Percentiles rank a stretch among this genome's conserved stretches.
Evolutionary conservation across 192 early-diverging fungal genomes (phyloP).

Genomic region (Coemansia biformis): DNA sequence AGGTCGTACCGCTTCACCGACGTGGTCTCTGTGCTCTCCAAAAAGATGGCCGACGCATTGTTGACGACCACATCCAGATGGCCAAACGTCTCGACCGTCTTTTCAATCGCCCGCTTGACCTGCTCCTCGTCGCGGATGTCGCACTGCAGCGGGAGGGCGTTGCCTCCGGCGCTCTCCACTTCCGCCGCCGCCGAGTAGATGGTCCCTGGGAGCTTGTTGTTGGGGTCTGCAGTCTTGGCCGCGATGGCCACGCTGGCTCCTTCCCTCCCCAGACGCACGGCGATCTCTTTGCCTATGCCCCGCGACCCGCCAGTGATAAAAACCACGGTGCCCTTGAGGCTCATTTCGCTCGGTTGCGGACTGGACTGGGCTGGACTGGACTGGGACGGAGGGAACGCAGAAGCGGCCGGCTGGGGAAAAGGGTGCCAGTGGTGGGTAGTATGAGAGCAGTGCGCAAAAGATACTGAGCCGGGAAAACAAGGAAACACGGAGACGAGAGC

Average conservation of each 20-base stretch:
- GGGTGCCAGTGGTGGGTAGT: too few species aligned
- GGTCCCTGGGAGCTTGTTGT: slow-evolving; percentile 76
- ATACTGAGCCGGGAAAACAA: too few species aligned
- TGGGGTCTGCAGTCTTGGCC: slow-evolving; percentile 68
- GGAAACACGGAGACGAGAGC: too few species aligned
- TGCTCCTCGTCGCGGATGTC: slow-evolving; percentile 79
- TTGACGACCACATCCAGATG: slow-evolving; percentile 82
- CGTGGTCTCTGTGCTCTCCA: slow-evolving; percentile 58
- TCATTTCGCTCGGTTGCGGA: too few species aligned
- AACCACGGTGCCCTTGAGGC: slow-evolving; percentile 38
- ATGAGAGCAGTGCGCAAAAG: too few species aligned
- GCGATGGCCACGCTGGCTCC: slow-evolving; percentile 67
- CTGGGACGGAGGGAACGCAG: too few species aligned
- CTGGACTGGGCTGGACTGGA: too few species aligned
- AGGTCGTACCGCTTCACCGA: slow-evolving; percentile 63
- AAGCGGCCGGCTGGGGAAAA: too few species aligned
- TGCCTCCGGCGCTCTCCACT: slow-evolving; percentile 67
- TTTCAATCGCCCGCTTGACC: slow-evolving; percentile 60
- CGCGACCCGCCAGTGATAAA: slow-evolving; percentile 60
- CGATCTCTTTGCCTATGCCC: slow-evolving; percentile 80
- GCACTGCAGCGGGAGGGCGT: slow-evolving; percentile 71
- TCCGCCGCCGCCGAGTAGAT: slow-evolving; percentile 73
- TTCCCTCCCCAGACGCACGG: slow-evolving; percentile 59
- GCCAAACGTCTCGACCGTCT: slow-evolving; percentile 65
- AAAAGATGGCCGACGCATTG: slow-evolving; percentile 69